Evolutionary conservation across 805 yeast genomes (phyloP), one percentile per base, ranked within the genome.

Genomic region (Metschnikowia cubensis): DNA sequence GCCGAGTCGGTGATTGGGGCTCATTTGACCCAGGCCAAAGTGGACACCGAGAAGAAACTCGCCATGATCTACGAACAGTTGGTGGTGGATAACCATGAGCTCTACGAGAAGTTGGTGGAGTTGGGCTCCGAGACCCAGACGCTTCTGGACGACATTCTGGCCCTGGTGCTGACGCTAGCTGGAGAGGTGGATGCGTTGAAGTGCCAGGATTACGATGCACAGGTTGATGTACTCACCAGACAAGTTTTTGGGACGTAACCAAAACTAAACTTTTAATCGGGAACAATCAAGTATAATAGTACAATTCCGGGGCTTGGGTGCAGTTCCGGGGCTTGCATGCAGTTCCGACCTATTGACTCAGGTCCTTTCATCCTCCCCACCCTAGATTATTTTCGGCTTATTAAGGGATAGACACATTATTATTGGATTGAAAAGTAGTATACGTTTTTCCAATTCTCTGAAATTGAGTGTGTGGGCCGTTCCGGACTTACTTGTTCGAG

Each of bases 1-100:
- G 66, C 76, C 0, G 55, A 57, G 5, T 69, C 70, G 22, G 62
- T 73, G 33, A 63, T 73, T 1, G 65, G 65, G 21, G 66, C 73
- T 4, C 66, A 63, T 5, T 48, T 70, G 38, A 49, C 58, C 11
- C 53, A 50, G 25, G 50, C 60, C 15, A 57, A 61, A 18, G 47
- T 49, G 6, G 64, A 59, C 17, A 56, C 69, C 10, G 40, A 70
- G 7, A 61, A 63, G 32, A 65, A 61, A 36, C 59, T 73, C 39
- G 42, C 50, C 13, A 59, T 70, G 66, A 72, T 73, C 2, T 62
- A 69, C 53, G 66, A 69, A 32, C 74, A 71, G 51, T 57, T 73
- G 54, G 56, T 68, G 36, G 20, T 60, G 25, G 78, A 73, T 32
- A 73, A 73, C 52, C 48, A 50, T 15, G 68, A 64, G 42, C 53